Evolutionary conservation across 192 early-diverging fungal species (phyloP).

Genomic region (Coemansia sp.): DNA sequence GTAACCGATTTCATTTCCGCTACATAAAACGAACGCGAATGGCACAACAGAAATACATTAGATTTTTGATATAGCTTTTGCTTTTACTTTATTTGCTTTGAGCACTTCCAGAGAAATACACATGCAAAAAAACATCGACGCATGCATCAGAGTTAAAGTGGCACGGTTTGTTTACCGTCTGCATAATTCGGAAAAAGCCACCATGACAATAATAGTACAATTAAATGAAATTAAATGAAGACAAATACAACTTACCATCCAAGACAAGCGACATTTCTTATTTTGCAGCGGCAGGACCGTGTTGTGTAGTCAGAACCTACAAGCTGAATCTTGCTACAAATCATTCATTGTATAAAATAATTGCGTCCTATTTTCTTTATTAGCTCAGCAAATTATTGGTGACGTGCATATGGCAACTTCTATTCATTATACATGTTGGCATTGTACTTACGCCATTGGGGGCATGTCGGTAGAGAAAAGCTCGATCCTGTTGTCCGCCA

Average conservation of each 20-base stretch:
- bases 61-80: neutral
- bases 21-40: constrained; percentile 10
- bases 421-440: neutral
- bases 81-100: too few relatives aligned
- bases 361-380: neutral
- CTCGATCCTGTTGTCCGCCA: constrained; percentile 70
- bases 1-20: constrained; percentile 77
- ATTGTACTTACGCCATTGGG: constrained; percentile 62
- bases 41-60: neutral
- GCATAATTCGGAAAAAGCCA: neutral
- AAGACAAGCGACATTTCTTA: constrained; percentile 69
- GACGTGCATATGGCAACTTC: neutral
- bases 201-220: neutral
- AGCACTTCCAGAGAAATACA: too few relatives aligned
- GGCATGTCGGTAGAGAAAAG: constrained; percentile 75
- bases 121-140: neutral
- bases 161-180: neutral
- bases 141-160: neutral
- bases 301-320: constrained; percentile 72
- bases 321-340: constrained; percentile 59
- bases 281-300: constrained; percentile 67
- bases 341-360: neutral
- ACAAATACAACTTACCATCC: constrained; percentile 55
- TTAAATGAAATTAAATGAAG: neutral
- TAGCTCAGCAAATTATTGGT: neutral